Evolutionary conservation across 805 yeast species (phyloP).

Genomic region (Metschnikowia drakensbergensis): DNA sequence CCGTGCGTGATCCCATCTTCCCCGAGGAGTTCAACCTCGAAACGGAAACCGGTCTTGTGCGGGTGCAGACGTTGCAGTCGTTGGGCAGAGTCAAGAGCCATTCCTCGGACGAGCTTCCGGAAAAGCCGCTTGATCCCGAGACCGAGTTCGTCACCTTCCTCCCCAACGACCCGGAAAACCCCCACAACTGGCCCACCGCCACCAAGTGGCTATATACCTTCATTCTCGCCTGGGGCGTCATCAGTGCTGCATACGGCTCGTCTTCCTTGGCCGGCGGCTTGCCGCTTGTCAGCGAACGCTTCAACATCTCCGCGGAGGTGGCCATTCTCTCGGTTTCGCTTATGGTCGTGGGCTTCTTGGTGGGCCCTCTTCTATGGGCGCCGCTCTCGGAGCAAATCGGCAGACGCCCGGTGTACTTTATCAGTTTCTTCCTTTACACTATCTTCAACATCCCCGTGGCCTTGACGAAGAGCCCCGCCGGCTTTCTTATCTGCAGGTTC

Average conservation of each 20-base stretch:
- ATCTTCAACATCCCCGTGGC: slow-evolving; percentile 88
- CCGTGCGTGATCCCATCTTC: slow-evolving; percentile 64
- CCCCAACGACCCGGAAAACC: slow-evolving; percentile 81
- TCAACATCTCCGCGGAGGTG: slow-evolving; percentile 71
- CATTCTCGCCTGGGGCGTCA: slow-evolving; percentile 65
- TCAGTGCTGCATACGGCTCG: slow-evolving; percentile 90
- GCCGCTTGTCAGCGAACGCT: slow-evolving; percentile 60
- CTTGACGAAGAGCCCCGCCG: slow-evolving; percentile 74
- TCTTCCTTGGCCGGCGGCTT: slow-evolving; percentile 88
- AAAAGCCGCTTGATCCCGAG: slow-evolving; percentile 36
- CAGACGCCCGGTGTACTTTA: slow-evolving; percentile 75
- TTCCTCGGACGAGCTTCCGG: slow-evolving; percentile 38
- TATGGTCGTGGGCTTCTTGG: slow-evolving; percentile 84
- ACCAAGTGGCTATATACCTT: slow-evolving; percentile 66
- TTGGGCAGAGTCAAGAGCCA: slow-evolving; percentile 50
- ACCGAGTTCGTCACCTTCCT: slow-evolving; percentile 82
- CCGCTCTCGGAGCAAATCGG: slow-evolving; percentile 86
- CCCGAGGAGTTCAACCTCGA: slow-evolving; percentile 92
- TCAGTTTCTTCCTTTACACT: slow-evolving; percentile 69
- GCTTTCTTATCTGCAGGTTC: slow-evolving; percentile 77
- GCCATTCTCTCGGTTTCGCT: slow-evolving; percentile 75
- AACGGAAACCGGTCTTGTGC: slow-evolving; percentile 85
- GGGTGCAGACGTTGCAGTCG: slow-evolving; percentile 64
- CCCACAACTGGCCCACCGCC: slow-evolving; percentile 71
- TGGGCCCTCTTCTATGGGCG: slow-evolving; percentile 88